These are phyloP conservation scores for Podila clonocystis DNA, from an alignment of 192 early-diverging fungal genomes.

Conservation along the genomic window DNA sequence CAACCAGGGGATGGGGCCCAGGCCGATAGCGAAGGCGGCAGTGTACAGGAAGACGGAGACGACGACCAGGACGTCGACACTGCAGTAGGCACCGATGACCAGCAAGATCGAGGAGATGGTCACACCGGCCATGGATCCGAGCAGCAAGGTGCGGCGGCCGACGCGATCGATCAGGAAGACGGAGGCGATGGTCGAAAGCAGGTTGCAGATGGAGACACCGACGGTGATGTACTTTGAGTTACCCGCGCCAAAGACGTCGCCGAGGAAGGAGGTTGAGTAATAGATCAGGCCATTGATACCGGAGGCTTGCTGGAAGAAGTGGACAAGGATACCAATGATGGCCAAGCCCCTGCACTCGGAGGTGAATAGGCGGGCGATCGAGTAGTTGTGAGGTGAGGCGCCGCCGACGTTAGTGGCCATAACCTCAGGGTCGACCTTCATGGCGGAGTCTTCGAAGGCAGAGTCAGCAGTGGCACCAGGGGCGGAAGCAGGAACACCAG, in stretches of 20 bases:
- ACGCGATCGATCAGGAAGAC: conserved; percentile 68
- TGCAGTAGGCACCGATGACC: conserved; percentile 68
- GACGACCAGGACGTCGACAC: conserved; percentile 65
- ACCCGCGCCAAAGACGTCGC: conserved; percentile 59
- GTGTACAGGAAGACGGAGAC: conserved; percentile 80
- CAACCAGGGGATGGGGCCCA: conserved; percentile 87
- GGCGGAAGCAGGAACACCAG: conserved; percentile 5
- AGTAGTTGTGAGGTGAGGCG: conserved; percentile 52
- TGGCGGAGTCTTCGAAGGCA: conserved; percentile 19
- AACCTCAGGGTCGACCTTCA: conserved; percentile 49
- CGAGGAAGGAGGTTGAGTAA: conserved; percentile 89
- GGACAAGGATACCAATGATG: conserved; percentile 69
- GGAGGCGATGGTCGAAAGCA: conserved; percentile 69
- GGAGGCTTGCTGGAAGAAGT: conserved; percentile 83
- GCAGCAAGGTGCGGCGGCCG: conserved; percentile 73
- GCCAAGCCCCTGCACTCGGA: conserved; percentile 70
- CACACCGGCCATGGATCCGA: conserved; percentile 71
- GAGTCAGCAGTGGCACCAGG: conserved; percentile 25
- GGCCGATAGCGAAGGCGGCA: conserved; percentile 80
- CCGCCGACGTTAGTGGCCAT: conserved; percentile 27
- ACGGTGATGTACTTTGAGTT: conserved; percentile 73
- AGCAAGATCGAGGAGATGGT: conserved; percentile 68
- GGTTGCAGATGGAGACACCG: conserved; percentile 64
- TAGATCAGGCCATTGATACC: conserved; percentile 90
- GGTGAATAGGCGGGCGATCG: conserved; percentile 63